Base-by-base conservation (phyloP, 345 rosid species). In the Bruguiera gymnorhiza region DNA sequence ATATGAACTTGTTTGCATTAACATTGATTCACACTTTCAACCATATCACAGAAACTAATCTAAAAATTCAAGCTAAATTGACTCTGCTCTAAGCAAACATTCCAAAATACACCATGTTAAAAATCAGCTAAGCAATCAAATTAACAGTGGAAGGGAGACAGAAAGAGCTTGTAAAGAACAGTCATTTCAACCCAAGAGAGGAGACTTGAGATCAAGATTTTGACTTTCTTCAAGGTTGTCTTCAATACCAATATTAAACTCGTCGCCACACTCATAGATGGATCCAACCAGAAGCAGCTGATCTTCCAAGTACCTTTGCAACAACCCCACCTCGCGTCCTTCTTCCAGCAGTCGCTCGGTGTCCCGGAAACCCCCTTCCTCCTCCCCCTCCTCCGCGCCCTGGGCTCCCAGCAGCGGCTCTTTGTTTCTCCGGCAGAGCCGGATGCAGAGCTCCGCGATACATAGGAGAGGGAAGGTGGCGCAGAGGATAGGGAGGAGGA, bases 291-390 rank as follows among this genome's bases (percentile, higher is more conserved):
- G 81, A 23, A 68, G 34, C 73, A 88, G 43, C 73, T 88, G 91
- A 83, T 88, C 91, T 66, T 86, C 93, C 63, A 88, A 75, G 76
- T 88, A 88, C 76, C 91, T 83, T 50, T 83, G 83, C 58, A 86
- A 83, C 69, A 88, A 62, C 55, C 84, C 82, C 10, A 76, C 68
- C 71, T 72, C 86, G 32, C 60, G 63, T 13, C 31, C 82, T 50
- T 70, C 82, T 34, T 23, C 81, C 30, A 43, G 37, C 75, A 1
- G 6, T 36, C 29, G 59, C 63, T 86, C 87, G 63, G 89, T 83
- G 37, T 73, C 65, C 74, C 87, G 79, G 30, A 87, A 69, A 65
- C 79, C 64, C 24, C 65, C 78, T 36, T 71, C 82, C 18, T 75
- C 82, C 31, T 78, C 85, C 3, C 69, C 83, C 0, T 30, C 60